A percentile compares a stretch with the other conserved stretches of the same genome.
phyloP scores from a whole-genome alignment of 768 basidiomycete genomes.

The Daedalea quercina region DNA sequence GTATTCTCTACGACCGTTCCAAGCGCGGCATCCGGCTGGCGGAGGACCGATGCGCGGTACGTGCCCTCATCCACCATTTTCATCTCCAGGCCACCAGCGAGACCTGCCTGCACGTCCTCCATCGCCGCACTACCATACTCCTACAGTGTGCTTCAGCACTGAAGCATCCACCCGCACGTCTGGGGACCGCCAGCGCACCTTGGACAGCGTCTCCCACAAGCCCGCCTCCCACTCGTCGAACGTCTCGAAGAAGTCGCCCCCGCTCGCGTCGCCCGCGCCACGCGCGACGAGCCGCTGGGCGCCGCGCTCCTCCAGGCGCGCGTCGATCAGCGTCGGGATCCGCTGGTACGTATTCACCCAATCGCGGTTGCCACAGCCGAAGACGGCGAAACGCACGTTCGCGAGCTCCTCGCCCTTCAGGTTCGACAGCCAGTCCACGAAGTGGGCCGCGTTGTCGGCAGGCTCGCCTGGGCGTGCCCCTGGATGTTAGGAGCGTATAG shows the following conservation, averaged over 20 bases:
- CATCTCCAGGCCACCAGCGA: slow-evolving; percentile 20
- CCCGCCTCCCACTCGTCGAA: slow-evolving; percentile 37
- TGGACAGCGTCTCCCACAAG: slow-evolving; percentile 30
- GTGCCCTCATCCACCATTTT: slow-evolving; percentile 26
- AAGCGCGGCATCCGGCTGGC: slow-evolving; percentile 31
- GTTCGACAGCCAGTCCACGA: slow-evolving; percentile 34
- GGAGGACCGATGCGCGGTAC: slow-evolving; percentile 27
- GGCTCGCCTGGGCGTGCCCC: slow-evolving; percentile 28
- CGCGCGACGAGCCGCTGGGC: slow-evolving; percentile 29
- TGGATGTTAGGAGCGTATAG: neutral
- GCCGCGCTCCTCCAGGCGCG: slow-evolving; percentile 26
- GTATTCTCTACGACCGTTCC: slow-evolving; percentile 35
- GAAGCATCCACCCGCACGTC: neutral
- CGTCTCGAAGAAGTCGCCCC: slow-evolving; percentile 34
- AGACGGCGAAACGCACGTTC: slow-evolving; percentile 35
- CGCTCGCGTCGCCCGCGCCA: slow-evolving; percentile 37
- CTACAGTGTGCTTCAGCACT: slow-evolving; percentile 14
- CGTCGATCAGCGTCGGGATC: slow-evolving; percentile 36
- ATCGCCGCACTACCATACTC: slow-evolving; percentile 19
- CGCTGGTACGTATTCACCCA: slow-evolving; percentile 42
- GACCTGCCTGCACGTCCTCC: neutral
- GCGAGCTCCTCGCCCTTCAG: slow-evolving; percentile 22
- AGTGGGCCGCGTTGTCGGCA: slow-evolving; percentile 41
- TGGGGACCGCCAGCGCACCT: slow-evolving; percentile 18
- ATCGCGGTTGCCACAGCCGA: slow-evolving; percentile 45